These are phyloP conservation scores for Fraxinus dipetala DNA, from an alignment of 305 asterid species.

Conservation along the genomic window DNA sequence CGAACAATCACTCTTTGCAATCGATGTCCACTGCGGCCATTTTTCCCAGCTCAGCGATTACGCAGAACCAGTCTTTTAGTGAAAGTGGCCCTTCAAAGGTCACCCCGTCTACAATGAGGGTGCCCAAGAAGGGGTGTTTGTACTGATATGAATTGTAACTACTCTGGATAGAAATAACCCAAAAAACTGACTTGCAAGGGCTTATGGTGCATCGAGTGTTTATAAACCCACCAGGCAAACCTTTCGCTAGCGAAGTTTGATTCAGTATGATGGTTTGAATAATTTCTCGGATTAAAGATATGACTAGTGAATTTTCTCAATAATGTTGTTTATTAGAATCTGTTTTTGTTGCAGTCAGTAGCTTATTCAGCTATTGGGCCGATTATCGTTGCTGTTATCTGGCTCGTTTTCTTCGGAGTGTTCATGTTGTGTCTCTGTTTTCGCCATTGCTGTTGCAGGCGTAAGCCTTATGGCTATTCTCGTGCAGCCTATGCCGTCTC, in stretches of 20 bases:
- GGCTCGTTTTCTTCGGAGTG: constrained; percentile 34
- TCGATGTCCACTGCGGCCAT: neutral
- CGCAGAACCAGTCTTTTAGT: neutral
- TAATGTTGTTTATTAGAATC: neutral
- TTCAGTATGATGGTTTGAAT: neutral
- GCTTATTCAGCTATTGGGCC: constrained; percentile 31
- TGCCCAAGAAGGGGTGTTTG: neutral
- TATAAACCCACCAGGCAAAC: neutral
- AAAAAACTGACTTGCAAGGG: neutral
- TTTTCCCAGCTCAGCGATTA: neutral
- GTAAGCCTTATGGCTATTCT: constrained; percentile 29
- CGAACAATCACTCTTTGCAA: neutral
- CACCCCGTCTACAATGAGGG: neutral
- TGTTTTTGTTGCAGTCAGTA: constrained; percentile 30
- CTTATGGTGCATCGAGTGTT: neutral
- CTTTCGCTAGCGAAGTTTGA: neutral
- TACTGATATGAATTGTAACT: neutral
- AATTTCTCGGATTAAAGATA: neutral
- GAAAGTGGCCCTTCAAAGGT: neutral
- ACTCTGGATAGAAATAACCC: too few relatives aligned
- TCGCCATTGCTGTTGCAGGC: constrained; percentile 29
- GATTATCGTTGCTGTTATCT: constrained; percentile 10
- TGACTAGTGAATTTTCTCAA: neutral
- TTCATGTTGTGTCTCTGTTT: constrained; percentile 27
- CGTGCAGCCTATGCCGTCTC: constrained; percentile 24